Conservation (phyloP, 2,329 filamentous ascomycete genomes). For the Paecilomyces niveus region DNA sequence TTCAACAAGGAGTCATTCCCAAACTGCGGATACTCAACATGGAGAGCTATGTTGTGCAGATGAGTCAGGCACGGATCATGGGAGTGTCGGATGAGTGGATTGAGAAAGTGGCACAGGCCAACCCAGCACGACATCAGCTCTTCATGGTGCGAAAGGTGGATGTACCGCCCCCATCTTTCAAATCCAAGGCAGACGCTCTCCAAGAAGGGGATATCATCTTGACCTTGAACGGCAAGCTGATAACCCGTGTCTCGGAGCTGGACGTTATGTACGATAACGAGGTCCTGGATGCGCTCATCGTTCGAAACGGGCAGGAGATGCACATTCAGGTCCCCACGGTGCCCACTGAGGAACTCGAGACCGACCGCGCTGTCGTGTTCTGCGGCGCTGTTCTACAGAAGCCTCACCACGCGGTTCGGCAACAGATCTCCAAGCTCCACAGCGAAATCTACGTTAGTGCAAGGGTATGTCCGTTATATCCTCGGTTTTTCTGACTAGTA, state of each 20-base stretch:
- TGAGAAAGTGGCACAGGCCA: slow-evolving; percentile 75
- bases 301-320: slow-evolving; percentile 77
- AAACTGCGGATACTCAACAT: slow-evolving; percentile 86
- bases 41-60: slow-evolving; percentile 90
- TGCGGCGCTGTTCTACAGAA: slow-evolving; percentile 90
- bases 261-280: slow-evolving; percentile 95
- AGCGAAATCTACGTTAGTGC: slow-evolving; percentile 95
- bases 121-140: slow-evolving; percentile 87
- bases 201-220: slow-evolving; percentile 89
- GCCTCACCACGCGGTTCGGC: slow-evolving; percentile 90
- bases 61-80: slow-evolving; percentile 96
- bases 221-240: slow-evolving; percentile 82
- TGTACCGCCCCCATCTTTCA: slow-evolving; percentile 45
- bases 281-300: slow-evolving; percentile 72
- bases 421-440: slow-evolving; percentile 94
- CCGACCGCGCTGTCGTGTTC: slow-evolving; percentile 84
- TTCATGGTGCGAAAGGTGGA: slow-evolving; percentile 96
- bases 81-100: slow-evolving; percentile 96
- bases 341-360: slow-evolving; percentile 83
- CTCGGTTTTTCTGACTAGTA: background rate
- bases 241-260: slow-evolving; percentile 86
- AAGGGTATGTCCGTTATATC: slow-evolving; percentile 38
- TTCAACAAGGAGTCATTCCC: slow-evolving; percentile 71
- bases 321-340: slow-evolving; percentile 74
- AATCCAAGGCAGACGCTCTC: slow-evolving; percentile 52